These are phyloP conservation scores for Kurtzmaniella quercitrusa DNA, from an alignment of 1,139 yeast species.

Conservation along the genomic window DNA sequence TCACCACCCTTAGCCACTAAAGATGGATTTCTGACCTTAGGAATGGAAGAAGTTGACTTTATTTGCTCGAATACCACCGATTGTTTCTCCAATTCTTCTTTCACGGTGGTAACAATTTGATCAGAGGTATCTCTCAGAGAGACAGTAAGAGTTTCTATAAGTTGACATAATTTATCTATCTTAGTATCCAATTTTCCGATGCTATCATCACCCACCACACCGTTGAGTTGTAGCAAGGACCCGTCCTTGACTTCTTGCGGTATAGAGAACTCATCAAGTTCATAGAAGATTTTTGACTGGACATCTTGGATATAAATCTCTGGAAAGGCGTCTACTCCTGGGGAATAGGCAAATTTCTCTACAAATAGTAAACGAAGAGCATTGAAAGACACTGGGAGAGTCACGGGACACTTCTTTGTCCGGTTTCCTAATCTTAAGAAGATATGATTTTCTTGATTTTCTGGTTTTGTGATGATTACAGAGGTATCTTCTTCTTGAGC, in stretches of 20 bases:
- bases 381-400: constrained; percentile 55
- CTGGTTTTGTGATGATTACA: background rate
- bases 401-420: constrained; percentile 57
- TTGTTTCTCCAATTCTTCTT: constrained; percentile 10
- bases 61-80: constrained; percentile 6
- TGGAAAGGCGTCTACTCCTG: constrained; percentile 69
- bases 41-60: background rate
- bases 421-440: constrained; percentile 55
- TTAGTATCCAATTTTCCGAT: constrained; percentile 22
- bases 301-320: constrained; percentile 74
- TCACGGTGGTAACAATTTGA: constrained; percentile 18
- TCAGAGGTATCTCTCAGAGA: background rate
- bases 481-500: constrained; percentile 5
- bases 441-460: constrained; percentile 20
- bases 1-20: background rate
- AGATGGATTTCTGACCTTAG: background rate
- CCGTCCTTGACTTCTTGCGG: constrained; percentile 55
- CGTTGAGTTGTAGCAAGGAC: constrained; percentile 51
- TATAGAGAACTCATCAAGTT: constrained; percentile 67
- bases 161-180: constrained; percentile 24
- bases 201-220: constrained; percentile 9
- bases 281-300: constrained; percentile 59
- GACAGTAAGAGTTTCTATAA: background rate
- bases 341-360: constrained; percentile 82
- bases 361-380: constrained; percentile 71